A percentile compares a stretch with the other conserved stretches of the same genome.
These are phyloP conservation scores for Globisporangium spinosum DNA, from an alignment of 352 stramenopile genomes.

Conservation along the genomic window DNA sequence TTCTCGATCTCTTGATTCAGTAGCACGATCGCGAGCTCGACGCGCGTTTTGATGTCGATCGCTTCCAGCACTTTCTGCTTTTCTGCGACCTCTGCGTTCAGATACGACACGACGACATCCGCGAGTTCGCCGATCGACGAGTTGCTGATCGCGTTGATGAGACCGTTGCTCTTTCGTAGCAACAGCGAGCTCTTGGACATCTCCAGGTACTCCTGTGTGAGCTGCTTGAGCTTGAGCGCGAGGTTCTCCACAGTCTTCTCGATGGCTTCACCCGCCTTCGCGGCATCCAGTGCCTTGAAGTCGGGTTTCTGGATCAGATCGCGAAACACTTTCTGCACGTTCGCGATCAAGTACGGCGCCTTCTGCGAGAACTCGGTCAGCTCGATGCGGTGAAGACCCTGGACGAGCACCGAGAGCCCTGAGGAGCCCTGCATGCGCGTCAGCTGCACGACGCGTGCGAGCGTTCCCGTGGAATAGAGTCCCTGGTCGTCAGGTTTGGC, in stretches of 20 bases:
- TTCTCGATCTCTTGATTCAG: constrained; percentile 62
- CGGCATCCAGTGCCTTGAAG: constrained; percentile 11
- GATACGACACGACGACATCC: constrained; percentile 66
- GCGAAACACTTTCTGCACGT: constrained; percentile 29
- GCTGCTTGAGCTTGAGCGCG: constrained; percentile 49
- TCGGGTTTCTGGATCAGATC: constrained; percentile 18
- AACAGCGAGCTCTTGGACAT: constrained; percentile 56
- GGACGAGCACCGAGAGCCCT: constrained; percentile 66
- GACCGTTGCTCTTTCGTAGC: constrained; percentile 47
- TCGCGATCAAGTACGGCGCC: constrained; percentile 54
- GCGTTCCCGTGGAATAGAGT: constrained; percentile 54
- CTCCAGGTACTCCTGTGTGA: constrained; percentile 66
- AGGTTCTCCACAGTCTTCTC: constrained; percentile 32
- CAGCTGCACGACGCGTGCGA: constrained; percentile 74
- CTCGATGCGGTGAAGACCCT: constrained; percentile 52
- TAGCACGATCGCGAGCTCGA: constrained; percentile 43
- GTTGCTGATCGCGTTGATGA: constrained; percentile 63
- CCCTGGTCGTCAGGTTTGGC: constrained; percentile 19
- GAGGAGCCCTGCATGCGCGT: constrained; percentile 50
- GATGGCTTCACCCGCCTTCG: constrained; percentile 11
- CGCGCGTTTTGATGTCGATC: constrained; percentile 37
- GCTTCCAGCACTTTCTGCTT: constrained; percentile 65
- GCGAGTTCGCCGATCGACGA: constrained; percentile 58
- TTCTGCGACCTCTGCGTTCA: constrained; percentile 45
- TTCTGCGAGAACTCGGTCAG: constrained; percentile 47